Conservation (phyloP, 192 early-diverging fungal species). For the Rhizoclosmatium sp. region DNA sequence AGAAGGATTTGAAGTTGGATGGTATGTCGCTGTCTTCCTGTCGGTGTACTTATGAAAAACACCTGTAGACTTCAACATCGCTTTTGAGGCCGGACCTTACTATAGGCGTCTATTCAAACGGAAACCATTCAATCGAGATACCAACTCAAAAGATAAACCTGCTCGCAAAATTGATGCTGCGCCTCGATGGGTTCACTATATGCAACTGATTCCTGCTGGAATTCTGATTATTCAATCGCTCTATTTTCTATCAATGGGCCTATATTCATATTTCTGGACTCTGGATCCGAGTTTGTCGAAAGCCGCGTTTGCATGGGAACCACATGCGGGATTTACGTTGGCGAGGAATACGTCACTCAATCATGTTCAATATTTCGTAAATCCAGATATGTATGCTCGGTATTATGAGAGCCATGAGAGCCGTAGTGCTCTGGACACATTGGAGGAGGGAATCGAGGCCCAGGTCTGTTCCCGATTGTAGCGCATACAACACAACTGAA, state of each 20-base stretch:
- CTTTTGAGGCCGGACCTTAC: slow-evolving; percentile 50
- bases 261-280: slow-evolving; percentile 9
- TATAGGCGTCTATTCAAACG: slow-evolving; percentile 44
- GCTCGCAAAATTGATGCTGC: background rate
- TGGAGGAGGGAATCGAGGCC: slow-evolving; percentile 10
- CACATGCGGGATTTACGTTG: slow-evolving; percentile 46
- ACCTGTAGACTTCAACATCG: background rate
- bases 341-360: slow-evolving; percentile 58
- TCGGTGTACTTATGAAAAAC: background rate
- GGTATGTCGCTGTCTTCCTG: slow-evolving; percentile 28
- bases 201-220: slow-evolving; percentile 77
- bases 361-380: slow-evolving; percentile 68
- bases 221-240: slow-evolving; percentile 67
- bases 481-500: too few species aligned
- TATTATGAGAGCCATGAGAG: background rate
- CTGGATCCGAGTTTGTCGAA: slow-evolving; percentile 10
- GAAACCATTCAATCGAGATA: background rate
- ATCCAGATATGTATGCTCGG: slow-evolving; percentile 8
- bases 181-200: slow-evolving; percentile 45
- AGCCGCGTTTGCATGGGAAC: slow-evolving; percentile 18
- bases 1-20: slow-evolving; percentile 51
- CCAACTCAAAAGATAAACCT: slow-evolving; percentile 23
- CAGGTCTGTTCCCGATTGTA: slow-evolving; percentile 3
- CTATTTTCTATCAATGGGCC: slow-evolving; percentile 49
- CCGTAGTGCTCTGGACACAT: background rate